phyloP scores from a whole-genome alignment of 2,329 filamentous ascomycete genomes.

The Elsinoe batatas region DNA sequence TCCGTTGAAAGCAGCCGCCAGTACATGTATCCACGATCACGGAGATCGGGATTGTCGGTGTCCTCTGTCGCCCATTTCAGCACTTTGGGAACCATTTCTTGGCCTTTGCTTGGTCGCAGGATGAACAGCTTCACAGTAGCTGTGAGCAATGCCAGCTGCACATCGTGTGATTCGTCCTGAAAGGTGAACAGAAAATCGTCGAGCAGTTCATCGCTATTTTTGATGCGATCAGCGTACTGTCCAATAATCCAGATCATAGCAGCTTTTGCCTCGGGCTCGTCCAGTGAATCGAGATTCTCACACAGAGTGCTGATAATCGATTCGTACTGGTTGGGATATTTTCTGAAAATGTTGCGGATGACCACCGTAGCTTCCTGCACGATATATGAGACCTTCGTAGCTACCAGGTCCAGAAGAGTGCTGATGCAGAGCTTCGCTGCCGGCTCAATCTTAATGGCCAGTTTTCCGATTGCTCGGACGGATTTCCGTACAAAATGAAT shows the following conservation, averaged over 20 bases:
- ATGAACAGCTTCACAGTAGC: slow-evolving; percentile 98
- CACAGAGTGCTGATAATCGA: slow-evolving; percentile 93
- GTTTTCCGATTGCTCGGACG: slow-evolving; percentile 90
- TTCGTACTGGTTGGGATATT: slow-evolving; percentile 98
- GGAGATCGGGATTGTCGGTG: slow-evolving; percentile 95
- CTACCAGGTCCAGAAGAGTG: slow-evolving; percentile 80
- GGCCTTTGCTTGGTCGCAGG: slow-evolving; percentile 87
- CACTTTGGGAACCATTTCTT: slow-evolving; percentile 85
- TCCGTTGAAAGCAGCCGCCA: slow-evolving; percentile 93
- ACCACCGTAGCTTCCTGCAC: slow-evolving; percentile 98
- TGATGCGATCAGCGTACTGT: slow-evolving; percentile 92
- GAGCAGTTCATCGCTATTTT: slow-evolving; percentile 86
- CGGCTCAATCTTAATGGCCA: slow-evolving; percentile 97
- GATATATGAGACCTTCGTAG: slow-evolving; percentile 97
- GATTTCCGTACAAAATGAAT: slow-evolving; percentile 98
- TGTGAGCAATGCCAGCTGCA: slow-evolving; percentile 86
- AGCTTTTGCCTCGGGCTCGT: slow-evolving; percentile 95
- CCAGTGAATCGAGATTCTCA: slow-evolving; percentile 89
- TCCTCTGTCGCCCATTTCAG: slow-evolving; percentile 98
- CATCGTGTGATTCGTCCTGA: slow-evolving; percentile 87
- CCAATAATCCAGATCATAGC: slow-evolving; percentile 99
- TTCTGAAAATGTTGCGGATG: slow-evolving; percentile 97
- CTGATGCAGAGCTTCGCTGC: slow-evolving; percentile 87
- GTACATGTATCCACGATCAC: slow-evolving; percentile 98
- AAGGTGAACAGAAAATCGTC: slow-evolving; percentile 95